These are phyloP conservation scores for Limnanthes douglasii DNA, from an alignment of 345 rosid genomes.

Conservation along the genomic window DNA sequence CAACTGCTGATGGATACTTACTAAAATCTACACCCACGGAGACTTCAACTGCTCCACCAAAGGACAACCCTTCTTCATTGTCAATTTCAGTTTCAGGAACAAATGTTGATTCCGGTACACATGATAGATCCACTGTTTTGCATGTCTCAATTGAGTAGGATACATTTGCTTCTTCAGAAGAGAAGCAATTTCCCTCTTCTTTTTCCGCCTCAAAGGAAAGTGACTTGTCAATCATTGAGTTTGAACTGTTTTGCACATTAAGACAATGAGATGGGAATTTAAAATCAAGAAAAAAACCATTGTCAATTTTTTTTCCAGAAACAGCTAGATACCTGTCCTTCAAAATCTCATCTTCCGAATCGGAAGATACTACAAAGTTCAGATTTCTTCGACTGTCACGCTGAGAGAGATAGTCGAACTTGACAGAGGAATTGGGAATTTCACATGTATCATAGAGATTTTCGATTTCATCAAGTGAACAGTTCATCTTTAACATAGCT, in stretches of 20 bases:
- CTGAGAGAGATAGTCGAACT: slow-evolving; percentile 23
- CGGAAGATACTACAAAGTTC: slow-evolving; percentile 48
- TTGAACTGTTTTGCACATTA: slow-evolving; percentile 15
- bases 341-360: slow-evolving; percentile 60
- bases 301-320: slow-evolving; percentile 10
- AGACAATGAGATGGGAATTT: slow-evolving; percentile 13
- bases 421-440: slow-evolving; percentile 24
- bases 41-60: slow-evolving; percentile 31
- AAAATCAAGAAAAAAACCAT: slow-evolving; percentile 16
- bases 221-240: slow-evolving; percentile 16
- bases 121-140: slow-evolving; percentile 41
- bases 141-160: slow-evolving; percentile 16
- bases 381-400: slow-evolving; percentile 29
- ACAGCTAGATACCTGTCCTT: slow-evolving; percentile 9
- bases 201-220: slow-evolving; percentile 14
- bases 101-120: slow-evolving; percentile 73
- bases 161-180: slow-evolving; percentile 18
- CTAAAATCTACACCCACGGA: slow-evolving; percentile 22
- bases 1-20: slow-evolving; percentile 11
- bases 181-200: slow-evolving; percentile 14
- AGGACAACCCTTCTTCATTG: slow-evolving; percentile 24
- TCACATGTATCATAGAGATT: slow-evolving; percentile 16
- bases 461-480: slow-evolving; percentile 25
- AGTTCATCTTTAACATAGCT: slow-evolving; percentile 50
- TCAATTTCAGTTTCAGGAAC: slow-evolving; percentile 69